A percentile compares a stretch with the other conserved stretches of the same genome.
phyloP scores from a whole-genome alignment of 441 rosid species.

The Jatropha podagrica region DNA sequence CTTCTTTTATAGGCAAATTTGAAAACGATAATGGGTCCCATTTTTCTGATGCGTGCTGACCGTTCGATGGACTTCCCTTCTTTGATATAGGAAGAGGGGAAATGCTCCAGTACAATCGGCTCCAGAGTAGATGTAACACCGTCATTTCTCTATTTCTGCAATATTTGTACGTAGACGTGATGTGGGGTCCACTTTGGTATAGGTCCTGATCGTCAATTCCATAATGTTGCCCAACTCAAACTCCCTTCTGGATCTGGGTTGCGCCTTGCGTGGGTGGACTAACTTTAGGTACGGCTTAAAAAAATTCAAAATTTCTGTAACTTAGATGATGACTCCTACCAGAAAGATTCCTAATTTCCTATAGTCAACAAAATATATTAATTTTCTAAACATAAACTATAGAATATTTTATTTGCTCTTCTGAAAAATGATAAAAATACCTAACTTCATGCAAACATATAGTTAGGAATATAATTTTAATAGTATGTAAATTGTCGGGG shows the following conservation, averaged over 20 bases:
- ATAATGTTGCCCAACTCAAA: not conserved
- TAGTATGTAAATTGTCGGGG: too few species aligned
- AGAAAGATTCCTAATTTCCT: not conserved
- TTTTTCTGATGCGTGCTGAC: not conserved
- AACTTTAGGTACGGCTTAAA: not conserved
- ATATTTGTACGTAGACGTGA: not conserved
- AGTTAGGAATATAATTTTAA: too few species aligned
- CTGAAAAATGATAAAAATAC: too few species aligned
- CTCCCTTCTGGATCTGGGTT: not conserved
- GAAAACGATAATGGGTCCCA: slow-evolving; percentile 9
- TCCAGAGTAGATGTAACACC: not conserved
- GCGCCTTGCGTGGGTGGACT: not conserved
- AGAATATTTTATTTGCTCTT: too few species aligned
- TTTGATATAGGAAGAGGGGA: not conserved
- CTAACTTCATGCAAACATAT: too few species aligned
- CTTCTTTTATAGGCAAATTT: not conserved
- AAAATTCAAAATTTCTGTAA: not conserved
- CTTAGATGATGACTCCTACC: not conserved
- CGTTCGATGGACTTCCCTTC: not conserved
- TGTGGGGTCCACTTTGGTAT: not conserved
- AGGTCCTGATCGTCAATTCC: not conserved
- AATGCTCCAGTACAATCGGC: not conserved
- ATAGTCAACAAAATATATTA: too few species aligned
- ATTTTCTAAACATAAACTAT: too few species aligned
- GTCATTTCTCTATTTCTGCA: not conserved